Percentiles rank a stretch among this genome's conserved stretches.
phyloP scores from a whole-genome alignment of 2,329 filamentous ascomycete species.

The Dothideomycetes sp. region DNA sequence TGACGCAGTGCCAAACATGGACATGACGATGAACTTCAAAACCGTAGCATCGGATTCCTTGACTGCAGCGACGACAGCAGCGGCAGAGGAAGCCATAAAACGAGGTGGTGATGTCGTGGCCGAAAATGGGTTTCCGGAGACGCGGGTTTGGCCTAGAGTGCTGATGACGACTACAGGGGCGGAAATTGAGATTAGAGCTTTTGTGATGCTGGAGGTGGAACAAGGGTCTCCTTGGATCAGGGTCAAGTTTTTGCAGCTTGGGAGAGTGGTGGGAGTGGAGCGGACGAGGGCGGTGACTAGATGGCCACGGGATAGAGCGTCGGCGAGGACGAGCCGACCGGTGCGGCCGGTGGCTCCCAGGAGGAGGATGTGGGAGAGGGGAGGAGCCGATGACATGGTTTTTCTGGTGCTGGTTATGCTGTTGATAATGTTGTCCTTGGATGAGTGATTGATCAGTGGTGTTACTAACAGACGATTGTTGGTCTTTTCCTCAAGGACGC shows the following conservation, averaged over 20 bases:
- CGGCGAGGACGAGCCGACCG: conserved; percentile 34
- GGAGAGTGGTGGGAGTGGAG: conserved; percentile 25
- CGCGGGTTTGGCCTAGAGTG: conserved; percentile 6
- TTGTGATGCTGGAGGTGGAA: not conserved
- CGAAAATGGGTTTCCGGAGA: conserved; percentile 40
- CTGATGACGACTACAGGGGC: conserved; percentile 16
- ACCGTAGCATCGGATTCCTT: conserved; percentile 23
- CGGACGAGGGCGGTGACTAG: conserved; percentile 40
- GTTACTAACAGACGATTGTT: too few species aligned
- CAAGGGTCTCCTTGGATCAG: conserved; percentile 15
- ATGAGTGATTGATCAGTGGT: too few species aligned
- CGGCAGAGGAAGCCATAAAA: conserved; percentile 37
- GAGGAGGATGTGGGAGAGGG: conserved; percentile 29
- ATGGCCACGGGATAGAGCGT: conserved; percentile 33
- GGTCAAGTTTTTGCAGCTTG: conserved; percentile 26
- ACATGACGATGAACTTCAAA: conserved; percentile 41
- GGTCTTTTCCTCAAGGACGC: too few species aligned
- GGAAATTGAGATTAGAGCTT: conserved; percentile 28
- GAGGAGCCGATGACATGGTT: not conserved
- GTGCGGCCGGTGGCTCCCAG: conserved; percentile 40
- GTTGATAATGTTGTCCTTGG: too few species aligned
- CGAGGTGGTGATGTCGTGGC: conserved; percentile 34
- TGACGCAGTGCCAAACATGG: conserved; percentile 39
- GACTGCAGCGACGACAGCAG: conserved; percentile 31
- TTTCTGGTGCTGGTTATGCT: too few species aligned